These are phyloP conservation scores for Botrytis squamosa DNA, from an alignment of 2,329 filamentous ascomycete genomes.

Conservation along the genomic window DNA sequence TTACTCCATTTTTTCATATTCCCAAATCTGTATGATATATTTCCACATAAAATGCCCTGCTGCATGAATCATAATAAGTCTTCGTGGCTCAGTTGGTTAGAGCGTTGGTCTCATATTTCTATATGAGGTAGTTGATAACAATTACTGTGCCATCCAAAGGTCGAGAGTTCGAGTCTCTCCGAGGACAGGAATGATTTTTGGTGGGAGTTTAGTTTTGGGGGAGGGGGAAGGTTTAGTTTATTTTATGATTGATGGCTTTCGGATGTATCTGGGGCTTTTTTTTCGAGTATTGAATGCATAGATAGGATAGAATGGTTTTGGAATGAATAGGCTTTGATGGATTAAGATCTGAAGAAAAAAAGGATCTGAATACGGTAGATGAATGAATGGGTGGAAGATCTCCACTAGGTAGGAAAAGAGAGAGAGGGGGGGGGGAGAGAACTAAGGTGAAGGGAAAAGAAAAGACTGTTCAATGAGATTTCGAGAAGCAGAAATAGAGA, in stretches of 20 bases:
- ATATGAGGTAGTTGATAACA: constrained; percentile 9
- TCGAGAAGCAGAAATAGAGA: background rate
- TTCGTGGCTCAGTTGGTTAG: constrained; percentile 47
- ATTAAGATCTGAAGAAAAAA: no score
- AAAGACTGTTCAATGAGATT: background rate
- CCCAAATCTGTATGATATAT: background rate
- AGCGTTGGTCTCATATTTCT: constrained; percentile 44
- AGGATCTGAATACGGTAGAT: background rate
- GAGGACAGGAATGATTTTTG: constrained; percentile 38
- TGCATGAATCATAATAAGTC: constrained; percentile 26
- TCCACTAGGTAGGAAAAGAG: background rate
- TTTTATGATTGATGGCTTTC: background rate
- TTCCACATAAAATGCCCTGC: accelerated
- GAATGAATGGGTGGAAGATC: no score
- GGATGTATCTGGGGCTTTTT: background rate
- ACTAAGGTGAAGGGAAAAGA: background rate
- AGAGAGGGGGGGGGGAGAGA: background rate
- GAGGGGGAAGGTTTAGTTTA: no score
- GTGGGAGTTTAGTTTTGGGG: no score
- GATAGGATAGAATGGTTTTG: no score
- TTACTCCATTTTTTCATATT: no score
- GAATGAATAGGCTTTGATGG: background rate
- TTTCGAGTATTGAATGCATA: background rate
- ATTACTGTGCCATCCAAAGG: constrained; percentile 40
- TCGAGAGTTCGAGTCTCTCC: constrained; percentile 50